A percentile compares a stretch with the other conserved stretches of the same genome.
These are phyloP conservation scores for Lodderomyces orthopsilosis DNA, from an alignment of 1,139 yeast genomes.

Conservation along the genomic window DNA sequence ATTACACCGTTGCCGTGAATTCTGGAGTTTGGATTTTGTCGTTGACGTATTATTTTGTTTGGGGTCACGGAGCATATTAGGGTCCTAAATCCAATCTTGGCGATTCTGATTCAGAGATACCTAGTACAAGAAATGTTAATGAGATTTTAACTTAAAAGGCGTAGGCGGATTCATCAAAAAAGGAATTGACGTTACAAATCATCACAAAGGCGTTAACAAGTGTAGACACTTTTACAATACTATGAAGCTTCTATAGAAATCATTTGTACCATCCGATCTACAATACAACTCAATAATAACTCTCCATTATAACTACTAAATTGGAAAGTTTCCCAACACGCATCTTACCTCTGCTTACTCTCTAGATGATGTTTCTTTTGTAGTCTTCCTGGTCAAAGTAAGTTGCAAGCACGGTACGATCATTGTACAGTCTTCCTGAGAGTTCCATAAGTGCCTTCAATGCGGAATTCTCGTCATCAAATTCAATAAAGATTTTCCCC, in stretches of 20 bases:
- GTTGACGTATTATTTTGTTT: constrained; percentile 24
- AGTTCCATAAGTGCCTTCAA: constrained; percentile 56
- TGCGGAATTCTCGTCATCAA: constrained; percentile 52
- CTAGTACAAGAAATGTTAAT: not conserved
- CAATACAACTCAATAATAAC: no score
- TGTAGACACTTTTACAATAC: no score
- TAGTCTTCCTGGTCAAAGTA: constrained; percentile 61
- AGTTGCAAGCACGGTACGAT: constrained; percentile 66
- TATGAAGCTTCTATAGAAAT: no score
- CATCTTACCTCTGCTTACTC: no score
- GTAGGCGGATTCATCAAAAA: no score
- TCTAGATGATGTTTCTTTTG: constrained; percentile 25
- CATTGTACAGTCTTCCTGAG: constrained; percentile 68
- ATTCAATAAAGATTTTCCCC: constrained; percentile 73
- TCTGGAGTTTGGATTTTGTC: constrained; percentile 34
- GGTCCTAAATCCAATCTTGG: constrained; percentile 36
- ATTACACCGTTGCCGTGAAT: constrained; percentile 33
- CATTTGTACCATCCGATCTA: no score
- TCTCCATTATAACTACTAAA: no score
- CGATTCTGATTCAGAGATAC: not conserved
- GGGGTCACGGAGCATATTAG: constrained; percentile 26
- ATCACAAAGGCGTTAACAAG: not conserved
- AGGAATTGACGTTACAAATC: not conserved
- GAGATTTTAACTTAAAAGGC: not conserved
- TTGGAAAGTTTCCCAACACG: no score